Evolutionary conservation across 2,329 filamentous ascomycete species (phyloP), one percentile per base, ranked within the genome.

Genomic region (Colletotrichum incanum): DNA sequence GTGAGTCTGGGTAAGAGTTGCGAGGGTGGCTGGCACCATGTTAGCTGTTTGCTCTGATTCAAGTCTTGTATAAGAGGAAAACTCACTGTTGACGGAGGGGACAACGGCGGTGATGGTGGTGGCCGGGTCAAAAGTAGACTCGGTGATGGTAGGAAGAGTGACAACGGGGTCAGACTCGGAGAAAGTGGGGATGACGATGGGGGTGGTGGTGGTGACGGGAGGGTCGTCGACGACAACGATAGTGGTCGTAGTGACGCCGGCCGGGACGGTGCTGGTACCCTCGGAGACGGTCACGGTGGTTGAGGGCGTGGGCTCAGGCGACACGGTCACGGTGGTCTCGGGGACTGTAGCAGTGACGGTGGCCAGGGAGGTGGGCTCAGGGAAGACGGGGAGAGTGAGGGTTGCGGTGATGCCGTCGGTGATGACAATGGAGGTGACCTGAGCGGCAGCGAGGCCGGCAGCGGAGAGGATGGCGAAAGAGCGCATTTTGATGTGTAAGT

Each of bases 321-420:
- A 26, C 45, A 69, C 71, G 56, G 67, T 74, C 6, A 74, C 41
- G 31, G 72, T 74, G 31, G 73, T 71, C 54, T 67, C 60, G 56
- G 74, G 49, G 28, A 71, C 72, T 61, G 68, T 60, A 56, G 50
- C 64, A 45, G 67, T 67, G 26, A 73, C 71, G 47, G 73, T 74
- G 16, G 18, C 26, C 14, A 43, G 16, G n/a, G 55, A 11, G 1
- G 71, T 71, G 61, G 71, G 62, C 41, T 73, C 71, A 8, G 75
- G 76, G 65, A 74, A 77, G 39, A 69, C 74, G 34, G 74, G 74
- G 9, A 77, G 75, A 37, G 69, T 67, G 45, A 74, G 23, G 12
- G 74, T 76, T 16, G 75, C 73, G 50, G 74, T 74, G 65, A 75
- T 45, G 65, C 74, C 77, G 23, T 72, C 69, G n/a, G 73, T 73